Base-by-base conservation (phyloP, 345 rosid genomes). In the Melaleuca alternifolia region DNA sequence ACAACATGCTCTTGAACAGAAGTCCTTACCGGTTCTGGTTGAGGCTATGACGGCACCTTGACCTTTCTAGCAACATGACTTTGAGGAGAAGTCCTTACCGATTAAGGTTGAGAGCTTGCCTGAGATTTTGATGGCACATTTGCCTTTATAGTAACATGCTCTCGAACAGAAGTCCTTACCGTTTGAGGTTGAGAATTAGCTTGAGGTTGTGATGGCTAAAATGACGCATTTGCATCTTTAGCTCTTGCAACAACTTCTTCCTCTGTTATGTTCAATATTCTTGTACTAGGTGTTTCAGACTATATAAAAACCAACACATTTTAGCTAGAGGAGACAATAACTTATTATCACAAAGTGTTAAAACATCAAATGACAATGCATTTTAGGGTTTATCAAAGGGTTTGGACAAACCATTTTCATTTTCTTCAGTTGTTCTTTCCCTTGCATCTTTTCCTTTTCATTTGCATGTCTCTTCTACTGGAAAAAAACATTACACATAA, bases 401-500 rank as follows among this genome's bases (percentile, higher is more conserved):
- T 61, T 28, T 37, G 14, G 20, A 28, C 10, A 28, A 62, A 14
- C 10, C 5, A 62, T 12, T 59, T n/a, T n/a, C 18, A n/a, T 13
- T 33, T 4, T 57, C 65, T 57, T 57, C 0, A 10, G 7, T 6
- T n/a, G 4, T 59, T 33, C n/a, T 59, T 59, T 10, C 30, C 76
- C 76, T 30, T 30, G 18, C 2, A 15, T 61, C 20, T 1, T 61
- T 14, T 61, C 37, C 6, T 28, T 61, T 61, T 28, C 20, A 13
- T n/a, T 61, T 61, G 7, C 0, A 0, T 1, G 15, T 57, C 30
- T 26, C 26, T 57, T 57, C 26, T 26, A 57, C 33, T 24, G 0
- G 5, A 26, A 57, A 57, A 51, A 15, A 26, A 57, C 24, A 57
- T 26, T 30, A 57, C 11, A 26, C 65, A 57, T 26, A 30, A 57